A percentile compares a stretch with the other conserved stretches of the same genome.
Evolutionary conservation across 1,284 basidiomycete genomes (phyloP).

Genomic region (Apiotrichum laibachii): DNA sequence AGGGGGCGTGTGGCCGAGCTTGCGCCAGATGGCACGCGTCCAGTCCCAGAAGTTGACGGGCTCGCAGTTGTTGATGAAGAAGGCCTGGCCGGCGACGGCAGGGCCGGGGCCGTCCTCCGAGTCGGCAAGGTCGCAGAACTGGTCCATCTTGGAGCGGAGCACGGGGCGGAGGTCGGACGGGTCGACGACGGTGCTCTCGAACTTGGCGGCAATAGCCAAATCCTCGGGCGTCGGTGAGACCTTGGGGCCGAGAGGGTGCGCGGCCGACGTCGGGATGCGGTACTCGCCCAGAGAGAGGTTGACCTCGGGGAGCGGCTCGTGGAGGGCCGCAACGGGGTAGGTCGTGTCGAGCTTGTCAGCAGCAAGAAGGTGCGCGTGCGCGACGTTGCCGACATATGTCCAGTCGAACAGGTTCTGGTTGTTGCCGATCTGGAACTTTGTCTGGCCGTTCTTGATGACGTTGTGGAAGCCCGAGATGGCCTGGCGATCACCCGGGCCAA

Average conservation of each 20-base stretch:
- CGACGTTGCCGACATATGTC: conserved; percentile 96
- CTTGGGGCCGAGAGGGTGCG: conserved; percentile 77
- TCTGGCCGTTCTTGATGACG: conserved; percentile 77
- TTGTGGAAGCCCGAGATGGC: conserved; percentile 75
- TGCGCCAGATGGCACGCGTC: conserved; percentile 77
- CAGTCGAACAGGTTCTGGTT: conserved; percentile 95
- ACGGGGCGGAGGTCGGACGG: conserved; percentile 58
- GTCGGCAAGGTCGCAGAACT: conserved; percentile 54
- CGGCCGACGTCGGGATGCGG: conserved; percentile 70
- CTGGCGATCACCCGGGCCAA: conserved; percentile 93
- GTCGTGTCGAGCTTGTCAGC: conserved; percentile 61
- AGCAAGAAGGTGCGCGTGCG: conserved; percentile 90
- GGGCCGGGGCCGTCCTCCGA: conserved; percentile 25
- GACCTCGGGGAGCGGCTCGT: conserved; percentile 63
- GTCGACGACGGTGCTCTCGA: conserved; percentile 53
- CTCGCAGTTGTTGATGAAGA: conserved; percentile 98
- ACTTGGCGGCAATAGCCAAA: conserved; percentile 61
- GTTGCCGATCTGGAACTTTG: conserved; percentile 88
- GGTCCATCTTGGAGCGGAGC: conserved; percentile 60
- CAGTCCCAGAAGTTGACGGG: conserved; percentile 97
- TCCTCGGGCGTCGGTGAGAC: conserved; percentile 59
- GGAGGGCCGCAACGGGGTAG: conserved; percentile 54
- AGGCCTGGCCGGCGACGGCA: conserved; percentile 83
- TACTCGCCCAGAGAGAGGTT: conserved; percentile 61
- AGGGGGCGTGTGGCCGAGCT: conserved; percentile 63